These are phyloP conservation scores for Peribolospora kevripleyi DNA, from an alignment of 768 basidiomycete species.

Conservation along the genomic window DNA sequence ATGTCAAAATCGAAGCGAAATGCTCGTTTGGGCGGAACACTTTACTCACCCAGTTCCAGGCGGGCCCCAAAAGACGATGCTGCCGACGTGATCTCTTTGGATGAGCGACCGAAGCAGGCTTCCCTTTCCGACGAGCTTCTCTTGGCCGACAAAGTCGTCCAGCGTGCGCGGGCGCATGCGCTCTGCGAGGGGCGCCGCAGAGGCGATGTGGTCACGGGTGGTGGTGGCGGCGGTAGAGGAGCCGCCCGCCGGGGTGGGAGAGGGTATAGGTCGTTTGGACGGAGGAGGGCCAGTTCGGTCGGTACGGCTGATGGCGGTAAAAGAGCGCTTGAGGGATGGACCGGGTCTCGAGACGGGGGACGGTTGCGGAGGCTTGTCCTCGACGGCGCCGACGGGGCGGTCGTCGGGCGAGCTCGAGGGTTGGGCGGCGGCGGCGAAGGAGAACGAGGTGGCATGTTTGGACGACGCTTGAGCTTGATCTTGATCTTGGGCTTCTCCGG, in stretches of 20 bases:
- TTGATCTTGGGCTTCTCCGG: neutral
- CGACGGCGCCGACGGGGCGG: too few relatives aligned
- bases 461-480: neutral
- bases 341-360: too few relatives aligned
- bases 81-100: constrained; percentile 28
- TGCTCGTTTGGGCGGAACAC: neutral
- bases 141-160: constrained; percentile 48
- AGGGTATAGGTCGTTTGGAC: constrained; percentile 3
- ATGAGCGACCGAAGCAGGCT: constrained; percentile 34
- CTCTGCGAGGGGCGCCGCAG: constrained; percentile 41
- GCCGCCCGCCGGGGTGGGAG: constrained; percentile 11
- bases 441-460: neutral
- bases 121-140: constrained; percentile 33
- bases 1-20: constrained; percentile 11
- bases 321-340: too few relatives aligned
- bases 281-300: neutral
- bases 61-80: constrained; percentile 35
- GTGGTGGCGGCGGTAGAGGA: constrained; percentile 10
- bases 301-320: neutral
- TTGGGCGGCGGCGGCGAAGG: neutral
- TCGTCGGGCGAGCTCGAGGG: neutral
- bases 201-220: constrained; percentile 10
- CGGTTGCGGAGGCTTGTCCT: too few relatives aligned
- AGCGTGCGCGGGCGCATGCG: constrained; percentile 39
- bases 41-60: constrained; percentile 24